Conservation (phyloP, 441 rosid species). For the Euphorbia schlechtendalii region DNA sequence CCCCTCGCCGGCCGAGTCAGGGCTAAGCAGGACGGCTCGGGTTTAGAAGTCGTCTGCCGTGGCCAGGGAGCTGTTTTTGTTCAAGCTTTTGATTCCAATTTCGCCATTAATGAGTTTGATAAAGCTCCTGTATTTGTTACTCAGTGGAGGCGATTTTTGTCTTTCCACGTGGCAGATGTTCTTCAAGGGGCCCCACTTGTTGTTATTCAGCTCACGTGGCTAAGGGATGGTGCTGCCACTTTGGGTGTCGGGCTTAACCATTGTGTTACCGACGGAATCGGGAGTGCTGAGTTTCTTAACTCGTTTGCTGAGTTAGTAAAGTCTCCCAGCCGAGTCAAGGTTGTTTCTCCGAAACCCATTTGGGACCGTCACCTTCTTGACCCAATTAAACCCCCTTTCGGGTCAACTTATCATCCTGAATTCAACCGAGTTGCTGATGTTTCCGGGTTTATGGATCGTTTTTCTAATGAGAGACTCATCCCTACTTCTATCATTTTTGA, state of each 20-base stretch:
- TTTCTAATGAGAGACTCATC: constrained; percentile 41
- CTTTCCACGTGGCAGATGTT: constrained; percentile 53
- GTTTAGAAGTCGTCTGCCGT: constrained; percentile 53
- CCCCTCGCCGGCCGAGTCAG: constrained; percentile 76
- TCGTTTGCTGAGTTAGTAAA: constrained; percentile 47
- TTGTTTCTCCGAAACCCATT: constrained; percentile 29
- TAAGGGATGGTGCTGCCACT: constrained; percentile 59
- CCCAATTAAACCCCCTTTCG: constrained; percentile 14
- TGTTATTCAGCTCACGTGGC: constrained; percentile 83
- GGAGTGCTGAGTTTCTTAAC: constrained; percentile 61
- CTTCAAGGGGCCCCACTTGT: constrained; percentile 60
- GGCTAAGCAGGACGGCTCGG: constrained; percentile 29
- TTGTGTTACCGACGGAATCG: constrained; percentile 66
- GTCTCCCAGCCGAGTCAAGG: constrained; percentile 9
- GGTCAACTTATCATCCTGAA: constrained; percentile 41
- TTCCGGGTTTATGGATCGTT: constrained; percentile 49
- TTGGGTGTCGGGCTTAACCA: constrained; percentile 65
- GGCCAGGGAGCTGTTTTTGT: constrained; percentile 59
- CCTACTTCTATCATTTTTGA: constrained; percentile 56
- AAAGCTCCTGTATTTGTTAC: constrained; percentile 49
- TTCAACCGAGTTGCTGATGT: constrained; percentile 51
- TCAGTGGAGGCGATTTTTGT: constrained; percentile 62
- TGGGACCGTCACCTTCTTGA: constrained; percentile 75
- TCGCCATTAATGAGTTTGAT: constrained; percentile 35
- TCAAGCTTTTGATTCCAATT: constrained; percentile 41